These are phyloP conservation scores for Astrothelium subdiscretum DNA, from an alignment of 495 filamentous ascomycete genomes.

Conservation along the genomic window DNA sequence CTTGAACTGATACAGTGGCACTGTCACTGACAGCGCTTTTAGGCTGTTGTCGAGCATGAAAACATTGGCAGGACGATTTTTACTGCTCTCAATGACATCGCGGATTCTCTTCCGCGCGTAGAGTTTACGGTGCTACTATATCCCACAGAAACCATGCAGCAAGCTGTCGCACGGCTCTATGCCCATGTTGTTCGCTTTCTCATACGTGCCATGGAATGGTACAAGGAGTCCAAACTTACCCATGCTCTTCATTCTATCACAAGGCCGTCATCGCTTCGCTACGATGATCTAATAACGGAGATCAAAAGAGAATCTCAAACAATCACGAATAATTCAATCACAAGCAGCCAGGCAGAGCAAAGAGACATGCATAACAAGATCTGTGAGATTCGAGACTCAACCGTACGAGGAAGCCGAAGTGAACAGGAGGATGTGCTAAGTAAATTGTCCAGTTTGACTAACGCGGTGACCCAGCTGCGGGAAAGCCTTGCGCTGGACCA, in stretches of 20 bases:
- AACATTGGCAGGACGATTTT: conserved; percentile 15
- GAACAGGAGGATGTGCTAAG: neutral
- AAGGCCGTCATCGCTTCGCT: conserved; percentile 17
- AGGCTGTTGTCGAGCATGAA: conserved; percentile 21
- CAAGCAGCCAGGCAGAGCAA: neutral
- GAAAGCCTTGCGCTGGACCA: neutral
- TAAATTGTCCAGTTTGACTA: neutral
- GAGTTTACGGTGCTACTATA: conserved; percentile 25
- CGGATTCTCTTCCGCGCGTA: conserved; percentile 23
- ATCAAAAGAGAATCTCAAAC: conserved; percentile 7
- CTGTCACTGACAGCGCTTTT: neutral
- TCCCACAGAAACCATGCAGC: conserved; percentile 26
- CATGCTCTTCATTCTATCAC: conserved; percentile 17
- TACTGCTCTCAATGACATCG: conserved; percentile 24
- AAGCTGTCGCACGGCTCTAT: conserved; percentile 23
- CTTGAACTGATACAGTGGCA: neutral
- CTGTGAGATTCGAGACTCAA: neutral
- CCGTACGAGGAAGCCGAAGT: neutral
- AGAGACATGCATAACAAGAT: neutral
- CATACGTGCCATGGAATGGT: conserved; percentile 23
- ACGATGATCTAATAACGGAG: conserved; percentile 19
- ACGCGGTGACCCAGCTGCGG: neutral
- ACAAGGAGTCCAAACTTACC: conserved; percentile 17
- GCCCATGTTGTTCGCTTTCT: conserved; percentile 27
- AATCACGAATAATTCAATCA: neutral